These are phyloP conservation scores for Pichia phayaonensis DNA, from an alignment of 805 yeast species.

Conservation along the genomic window DNA sequence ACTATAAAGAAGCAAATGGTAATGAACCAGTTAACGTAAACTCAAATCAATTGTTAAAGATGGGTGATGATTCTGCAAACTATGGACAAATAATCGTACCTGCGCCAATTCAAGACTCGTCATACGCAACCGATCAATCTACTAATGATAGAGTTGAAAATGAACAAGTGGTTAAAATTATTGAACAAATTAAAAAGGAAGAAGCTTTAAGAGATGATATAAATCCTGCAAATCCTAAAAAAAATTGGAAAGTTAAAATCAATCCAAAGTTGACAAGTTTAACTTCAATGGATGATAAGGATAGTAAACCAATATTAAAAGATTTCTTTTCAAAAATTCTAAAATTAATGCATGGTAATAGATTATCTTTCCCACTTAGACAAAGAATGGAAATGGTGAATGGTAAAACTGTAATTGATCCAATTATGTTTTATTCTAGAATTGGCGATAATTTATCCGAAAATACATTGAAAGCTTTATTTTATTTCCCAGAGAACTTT, in stretches of 20 bases:
- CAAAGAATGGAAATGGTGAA: conserved; percentile 21
- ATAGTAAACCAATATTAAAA: conserved; percentile 25
- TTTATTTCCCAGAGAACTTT: conserved; percentile 31
- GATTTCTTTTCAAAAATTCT: conserved; percentile 24
- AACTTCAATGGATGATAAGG: conserved; percentile 18
- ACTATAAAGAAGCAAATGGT: neutral
- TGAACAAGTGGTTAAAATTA: neutral
- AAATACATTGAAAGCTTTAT: conserved; percentile 1
- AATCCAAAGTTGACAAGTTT: conserved; percentile 18
- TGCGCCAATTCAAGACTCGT: neutral
- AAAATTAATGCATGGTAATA: conserved; percentile 24
- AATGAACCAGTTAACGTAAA: neutral
- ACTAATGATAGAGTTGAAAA: neutral
- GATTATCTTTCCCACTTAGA: conserved; percentile 25
- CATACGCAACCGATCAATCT: neutral
- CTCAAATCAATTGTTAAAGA: neutral
- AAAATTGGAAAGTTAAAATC: conserved; percentile 23
- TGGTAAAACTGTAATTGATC: conserved; percentile 18
- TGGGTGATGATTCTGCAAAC: neutral
- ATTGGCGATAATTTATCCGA: conserved; percentile 9
- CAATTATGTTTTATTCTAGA: conserved; percentile 9
- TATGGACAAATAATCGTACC: neutral
- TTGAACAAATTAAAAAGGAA: neutral
- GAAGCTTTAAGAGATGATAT: neutral
- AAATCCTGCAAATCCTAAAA: conserved; percentile 19